Conservation (phyloP, 331 rosid genomes). For the Quercus lobata region DNA sequence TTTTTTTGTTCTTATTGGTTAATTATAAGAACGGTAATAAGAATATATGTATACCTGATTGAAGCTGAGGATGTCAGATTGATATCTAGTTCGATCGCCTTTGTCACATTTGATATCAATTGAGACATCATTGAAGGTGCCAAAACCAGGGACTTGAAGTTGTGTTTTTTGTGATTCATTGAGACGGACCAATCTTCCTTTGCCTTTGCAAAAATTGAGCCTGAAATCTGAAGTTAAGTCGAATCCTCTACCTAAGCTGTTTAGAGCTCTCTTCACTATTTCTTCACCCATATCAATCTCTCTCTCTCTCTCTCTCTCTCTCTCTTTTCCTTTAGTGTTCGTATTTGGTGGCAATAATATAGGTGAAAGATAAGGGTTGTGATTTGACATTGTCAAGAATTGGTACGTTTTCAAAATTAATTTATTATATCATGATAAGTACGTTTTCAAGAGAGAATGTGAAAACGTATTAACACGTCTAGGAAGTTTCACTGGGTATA, state of each 20-base stretch:
- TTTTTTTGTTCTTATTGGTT: too few species aligned
- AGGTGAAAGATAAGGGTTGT: not conserved
- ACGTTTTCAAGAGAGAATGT: not conserved
- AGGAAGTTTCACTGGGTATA: not conserved
- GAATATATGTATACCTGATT: conserved; percentile 33
- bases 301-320: not conserved
- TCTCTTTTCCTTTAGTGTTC: not conserved
- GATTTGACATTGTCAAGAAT: too few species aligned
- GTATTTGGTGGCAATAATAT: not conserved
- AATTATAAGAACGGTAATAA: too few species aligned
- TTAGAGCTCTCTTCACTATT: conserved; percentile 48
- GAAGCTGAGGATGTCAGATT: conserved; percentile 68
- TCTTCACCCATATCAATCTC: not conserved
- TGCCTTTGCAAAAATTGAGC: conserved; percentile 76
- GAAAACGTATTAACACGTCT: not conserved
- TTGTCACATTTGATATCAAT: conserved; percentile 78
- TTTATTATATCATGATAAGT: too few species aligned
- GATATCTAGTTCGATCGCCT: conserved; percentile 75
- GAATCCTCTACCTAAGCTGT: conserved; percentile 82
- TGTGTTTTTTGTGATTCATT: conserved; percentile 35
- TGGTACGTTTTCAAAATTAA: too few species aligned
- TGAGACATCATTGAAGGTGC: conserved; percentile 42
- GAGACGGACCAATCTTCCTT: conserved; percentile 46
- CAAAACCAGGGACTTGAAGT: conserved; percentile 56
- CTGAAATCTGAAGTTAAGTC: conserved; percentile 88